A percentile compares a stretch with the other conserved stretches of the same genome.
phyloP scores from a whole-genome alignment of 352 stramenopile genomes.

The Pelagophyceae sp. region DNA sequence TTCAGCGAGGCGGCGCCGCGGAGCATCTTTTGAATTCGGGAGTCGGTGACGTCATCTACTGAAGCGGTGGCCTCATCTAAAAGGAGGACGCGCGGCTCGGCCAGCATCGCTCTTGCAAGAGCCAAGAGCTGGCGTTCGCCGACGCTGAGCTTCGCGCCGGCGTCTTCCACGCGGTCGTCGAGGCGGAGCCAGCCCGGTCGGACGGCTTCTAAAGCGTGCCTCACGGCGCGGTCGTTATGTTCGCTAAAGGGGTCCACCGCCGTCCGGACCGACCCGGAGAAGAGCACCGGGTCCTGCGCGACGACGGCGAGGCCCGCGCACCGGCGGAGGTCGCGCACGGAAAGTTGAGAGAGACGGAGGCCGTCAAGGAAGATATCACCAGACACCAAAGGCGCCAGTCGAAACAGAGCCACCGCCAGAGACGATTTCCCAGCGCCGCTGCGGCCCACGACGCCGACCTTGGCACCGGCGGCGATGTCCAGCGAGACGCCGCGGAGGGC shows the following conservation, averaged over 20 bases:
- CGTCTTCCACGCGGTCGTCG: constrained; percentile 62
- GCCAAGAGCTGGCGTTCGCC: constrained; percentile 91
- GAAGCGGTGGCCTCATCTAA: constrained; percentile 87
- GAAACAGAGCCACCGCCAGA: constrained; percentile 78
- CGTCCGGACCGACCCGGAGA: constrained; percentile 75
- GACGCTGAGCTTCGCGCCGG: constrained; percentile 80
- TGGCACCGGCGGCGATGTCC: constrained; percentile 59
- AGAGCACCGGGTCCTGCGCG: constrained; percentile 82
- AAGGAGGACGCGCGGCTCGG: constrained; percentile 70
- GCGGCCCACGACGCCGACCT: constrained; percentile 77
- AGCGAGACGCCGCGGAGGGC: constrained; percentile 66
- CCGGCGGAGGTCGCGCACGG: constrained; percentile 66
- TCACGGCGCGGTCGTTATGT: constrained; percentile 62
- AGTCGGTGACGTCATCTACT: constrained; percentile 70
- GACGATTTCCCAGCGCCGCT: constrained; percentile 71
- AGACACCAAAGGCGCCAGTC: constrained; percentile 73
- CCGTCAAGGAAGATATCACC: constrained; percentile 81
- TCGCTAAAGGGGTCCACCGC: constrained; percentile 72
- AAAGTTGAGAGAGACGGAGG: constrained; percentile 64
- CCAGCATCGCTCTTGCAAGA: constrained; percentile 82
- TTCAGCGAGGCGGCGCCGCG: constrained; percentile 56
- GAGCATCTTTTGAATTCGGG: constrained; percentile 68
- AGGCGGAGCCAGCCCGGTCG: constrained; percentile 32
- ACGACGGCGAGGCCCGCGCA: constrained; percentile 74
- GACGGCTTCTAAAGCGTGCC: constrained; percentile 59